Evolutionary conservation across 345 rosid genomes (phyloP).

Genomic region (Moringa oleifera): DNA sequence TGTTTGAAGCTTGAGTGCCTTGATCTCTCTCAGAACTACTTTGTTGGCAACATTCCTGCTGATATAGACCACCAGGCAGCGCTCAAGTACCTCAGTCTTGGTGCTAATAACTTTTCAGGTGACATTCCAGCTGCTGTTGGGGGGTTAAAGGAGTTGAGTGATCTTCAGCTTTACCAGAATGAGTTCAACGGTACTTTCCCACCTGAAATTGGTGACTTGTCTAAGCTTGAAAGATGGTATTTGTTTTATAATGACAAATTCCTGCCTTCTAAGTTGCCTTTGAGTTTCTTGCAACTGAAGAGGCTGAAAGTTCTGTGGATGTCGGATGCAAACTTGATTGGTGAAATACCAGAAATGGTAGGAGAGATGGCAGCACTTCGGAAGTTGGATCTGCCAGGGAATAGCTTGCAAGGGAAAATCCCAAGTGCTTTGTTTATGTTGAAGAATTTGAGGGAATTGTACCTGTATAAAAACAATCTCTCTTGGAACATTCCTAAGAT

Average conservation of each 20-base stretch:
- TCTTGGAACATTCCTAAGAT: conserved; percentile 42
- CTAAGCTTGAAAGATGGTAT: conserved; percentile 21
- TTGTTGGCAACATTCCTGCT: conserved; percentile 44
- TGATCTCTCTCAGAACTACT: conserved; percentile 42
- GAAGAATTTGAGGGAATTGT: conserved; percentile 33
- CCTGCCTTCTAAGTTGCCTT: conserved; percentile 24
- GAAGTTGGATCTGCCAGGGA: conserved; percentile 25
- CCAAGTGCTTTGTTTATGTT: conserved; percentile 37
- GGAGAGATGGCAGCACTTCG: conserved; percentile 40
- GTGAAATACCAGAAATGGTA: conserved; percentile 38
- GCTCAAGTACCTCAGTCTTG: conserved; percentile 29
- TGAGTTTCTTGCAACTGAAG: conserved; percentile 29
- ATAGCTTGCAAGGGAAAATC: conserved; percentile 34
- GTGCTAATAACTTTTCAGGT: conserved; percentile 37
- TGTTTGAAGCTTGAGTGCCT: conserved; percentile 42
- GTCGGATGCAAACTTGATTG: conserved; percentile 33
- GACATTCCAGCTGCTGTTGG: conserved; percentile 36
- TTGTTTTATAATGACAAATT: conserved; percentile 19
- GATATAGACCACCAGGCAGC: conserved; percentile 32
- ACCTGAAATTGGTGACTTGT: conserved; percentile 28
- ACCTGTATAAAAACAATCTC: conserved; percentile 25
- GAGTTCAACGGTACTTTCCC: conserved; percentile 37
- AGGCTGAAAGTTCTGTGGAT: conserved; percentile 31
- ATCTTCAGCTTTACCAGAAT: conserved; percentile 24
- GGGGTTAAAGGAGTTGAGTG: conserved; percentile 22